Conservation (phyloP, 805 yeast genomes). For the Ogataea kodamae region DNA sequence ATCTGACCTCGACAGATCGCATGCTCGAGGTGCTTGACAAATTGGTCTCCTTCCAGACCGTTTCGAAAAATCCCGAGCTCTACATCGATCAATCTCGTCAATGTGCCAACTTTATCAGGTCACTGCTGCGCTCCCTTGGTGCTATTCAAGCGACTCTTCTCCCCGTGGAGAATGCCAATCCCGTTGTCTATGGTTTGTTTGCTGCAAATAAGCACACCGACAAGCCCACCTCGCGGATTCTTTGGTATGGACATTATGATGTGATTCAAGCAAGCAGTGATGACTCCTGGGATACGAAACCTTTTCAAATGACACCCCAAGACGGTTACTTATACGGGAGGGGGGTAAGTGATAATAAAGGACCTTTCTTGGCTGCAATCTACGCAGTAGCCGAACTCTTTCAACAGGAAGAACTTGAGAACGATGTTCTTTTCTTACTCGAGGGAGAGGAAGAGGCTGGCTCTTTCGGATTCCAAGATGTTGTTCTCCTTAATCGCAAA, state of each 20-base stretch:
- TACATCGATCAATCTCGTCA: constrained; percentile 76
- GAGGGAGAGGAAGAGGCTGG: constrained; percentile 98
- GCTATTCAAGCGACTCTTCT: constrained; percentile 62
- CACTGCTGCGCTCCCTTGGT: constrained; percentile 64
- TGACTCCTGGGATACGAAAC: constrained; percentile 67
- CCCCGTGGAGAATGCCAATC: constrained; percentile 77
- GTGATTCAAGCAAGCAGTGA: constrained; percentile 75
- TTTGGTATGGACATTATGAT: constrained; percentile 97
- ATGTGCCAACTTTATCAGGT: constrained; percentile 74
- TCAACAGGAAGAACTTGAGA: constrained; percentile 46
- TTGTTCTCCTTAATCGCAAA: constrained; percentile 48
- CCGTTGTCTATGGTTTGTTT: constrained; percentile 78
- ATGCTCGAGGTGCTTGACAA: constrained; percentile 60
- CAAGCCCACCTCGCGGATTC: constrained; percentile 39
- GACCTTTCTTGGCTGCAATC: constrained; percentile 84
- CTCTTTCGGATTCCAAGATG: constrained; percentile 75
- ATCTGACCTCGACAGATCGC: constrained; percentile 39
- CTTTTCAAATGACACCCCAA: constrained; percentile 68
- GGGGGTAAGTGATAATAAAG: constrained; percentile 94
- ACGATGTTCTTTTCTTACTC: constrained; percentile 77
- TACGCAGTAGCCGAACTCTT: constrained; percentile 78
- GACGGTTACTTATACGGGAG: constrained; percentile 88
- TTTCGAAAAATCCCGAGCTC: constrained; percentile 67
- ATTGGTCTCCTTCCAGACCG: constrained; percentile 68
- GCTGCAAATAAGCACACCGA: constrained; percentile 37